These are phyloP conservation scores for Annona cherimola DNA, from an alignment of 164 flowering plant genomes.

Conservation along the genomic window DNA sequence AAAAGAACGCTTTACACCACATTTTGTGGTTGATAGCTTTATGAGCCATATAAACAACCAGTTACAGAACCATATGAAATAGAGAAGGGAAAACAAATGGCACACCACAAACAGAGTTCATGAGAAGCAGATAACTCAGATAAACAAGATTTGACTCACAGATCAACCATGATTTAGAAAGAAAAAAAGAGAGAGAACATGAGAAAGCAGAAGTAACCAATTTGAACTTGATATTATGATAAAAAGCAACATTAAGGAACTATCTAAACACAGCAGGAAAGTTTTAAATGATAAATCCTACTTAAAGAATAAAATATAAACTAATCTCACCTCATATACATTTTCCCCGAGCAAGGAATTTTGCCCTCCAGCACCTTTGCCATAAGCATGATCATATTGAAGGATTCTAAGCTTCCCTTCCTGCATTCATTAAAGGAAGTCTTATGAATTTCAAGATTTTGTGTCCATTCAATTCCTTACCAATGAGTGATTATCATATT, in stretches of 20 bases:
- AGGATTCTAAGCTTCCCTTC: slow-evolving; percentile 94
- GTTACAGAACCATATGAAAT: too few relatives aligned
- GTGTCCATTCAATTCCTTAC: neutral
- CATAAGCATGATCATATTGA: slow-evolving; percentile 53
- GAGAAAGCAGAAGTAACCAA: neutral
- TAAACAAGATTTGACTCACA: neutral
- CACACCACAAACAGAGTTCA: neutral
- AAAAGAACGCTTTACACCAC: too few relatives aligned
- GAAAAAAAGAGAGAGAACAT: neutral
- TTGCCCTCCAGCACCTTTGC: slow-evolving; percentile 27
- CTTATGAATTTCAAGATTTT: neutral
- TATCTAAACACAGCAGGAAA: too few relatives aligned
- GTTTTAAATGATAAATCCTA: too few relatives aligned
- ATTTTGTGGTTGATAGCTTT: too few relatives aligned
- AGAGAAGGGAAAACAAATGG: too few relatives aligned
- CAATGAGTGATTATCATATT: neutral
- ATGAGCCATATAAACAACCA: too few relatives aligned
- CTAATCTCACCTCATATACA: slow-evolving; percentile 55
- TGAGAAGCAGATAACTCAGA: neutral
- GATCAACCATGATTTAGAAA: neutral
- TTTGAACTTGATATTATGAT: neutral
- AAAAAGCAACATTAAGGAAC: neutral
- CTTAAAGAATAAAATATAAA: neutral
- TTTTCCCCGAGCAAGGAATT: slow-evolving; percentile 40
- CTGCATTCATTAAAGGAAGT: slow-evolving; percentile 36